phyloP scores from a whole-genome alignment of 371 early-diverging fungal species.

The Thermomucor indicae-seudaticae region DNA sequence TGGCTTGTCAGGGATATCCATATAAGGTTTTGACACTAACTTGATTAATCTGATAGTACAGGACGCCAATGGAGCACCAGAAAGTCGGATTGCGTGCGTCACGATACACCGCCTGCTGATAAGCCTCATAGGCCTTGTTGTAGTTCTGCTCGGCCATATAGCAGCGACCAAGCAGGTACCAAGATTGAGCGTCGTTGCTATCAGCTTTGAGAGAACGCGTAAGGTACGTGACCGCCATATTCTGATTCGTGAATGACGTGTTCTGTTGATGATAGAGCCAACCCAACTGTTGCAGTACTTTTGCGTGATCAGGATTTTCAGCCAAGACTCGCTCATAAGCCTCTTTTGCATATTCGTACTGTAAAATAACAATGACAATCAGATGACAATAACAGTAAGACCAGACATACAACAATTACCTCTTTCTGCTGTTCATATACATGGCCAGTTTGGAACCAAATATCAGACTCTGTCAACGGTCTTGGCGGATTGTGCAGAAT shows the following conservation, averaged over 20 bases:
- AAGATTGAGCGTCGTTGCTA: constrained; percentile 87
- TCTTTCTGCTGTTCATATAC: constrained; percentile 95
- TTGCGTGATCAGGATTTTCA: constrained; percentile 91
- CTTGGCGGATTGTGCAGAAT: constrained; percentile 84
- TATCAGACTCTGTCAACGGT: constrained; percentile 90
- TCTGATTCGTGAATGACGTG: constrained; percentile 77
- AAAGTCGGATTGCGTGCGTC: constrained; percentile 94
- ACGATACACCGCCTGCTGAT: constrained; percentile 95
- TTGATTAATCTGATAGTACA: constrained; percentile 96
- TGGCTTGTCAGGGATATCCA: not conserved
- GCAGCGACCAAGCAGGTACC: constrained; percentile 94
- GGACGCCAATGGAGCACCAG: constrained; percentile 98
- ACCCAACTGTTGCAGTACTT: constrained; percentile 94
- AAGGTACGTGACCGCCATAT: constrained; percentile 77
- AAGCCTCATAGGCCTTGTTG: constrained; percentile 95
- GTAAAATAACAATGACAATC: constrained; percentile 2
- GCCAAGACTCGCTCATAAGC: constrained; percentile 89
- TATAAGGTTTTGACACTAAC: too few species aligned
- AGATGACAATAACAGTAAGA: not conserved
- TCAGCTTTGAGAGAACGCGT: constrained; percentile 84
- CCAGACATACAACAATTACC: constrained; percentile 27
- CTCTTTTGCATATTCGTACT: constrained; percentile 79
- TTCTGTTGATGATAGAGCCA: constrained; percentile 90
- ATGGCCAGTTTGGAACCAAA: constrained; percentile 98
- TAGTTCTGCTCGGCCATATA: constrained; percentile 95